A percentile compares a stretch with the other conserved stretches of the same genome.
phyloP scores from a whole-genome alignment of 208 protist species.

The Endotrypanum monterogeii region DNA sequence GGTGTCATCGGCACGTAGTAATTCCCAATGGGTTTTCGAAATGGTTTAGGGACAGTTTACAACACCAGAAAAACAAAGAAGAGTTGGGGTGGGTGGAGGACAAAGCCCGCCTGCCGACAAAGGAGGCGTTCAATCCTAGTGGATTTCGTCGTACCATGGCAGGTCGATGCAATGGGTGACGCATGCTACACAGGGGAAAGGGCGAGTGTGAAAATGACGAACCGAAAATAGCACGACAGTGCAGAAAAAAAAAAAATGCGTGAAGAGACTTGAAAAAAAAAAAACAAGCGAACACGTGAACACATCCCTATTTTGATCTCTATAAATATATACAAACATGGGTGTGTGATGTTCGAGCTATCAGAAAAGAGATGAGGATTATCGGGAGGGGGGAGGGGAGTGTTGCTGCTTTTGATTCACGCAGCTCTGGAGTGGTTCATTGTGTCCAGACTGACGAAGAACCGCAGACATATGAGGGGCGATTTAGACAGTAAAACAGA shows the following conservation, averaged over 20 bases:
- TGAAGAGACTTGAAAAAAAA: not conserved
- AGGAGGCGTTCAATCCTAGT: not conserved
- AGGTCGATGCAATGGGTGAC: not conserved
- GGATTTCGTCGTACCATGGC: not conserved
- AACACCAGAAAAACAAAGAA: not conserved
- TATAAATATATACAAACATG: too few relatives aligned
- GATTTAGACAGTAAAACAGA: not conserved
- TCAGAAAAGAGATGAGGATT: not conserved
- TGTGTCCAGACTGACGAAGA: constrained; percentile 9
- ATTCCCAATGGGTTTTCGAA: too few relatives aligned
- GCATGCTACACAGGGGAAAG: not conserved
- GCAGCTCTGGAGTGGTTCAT: constrained; percentile 7
- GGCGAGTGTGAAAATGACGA: not conserved
- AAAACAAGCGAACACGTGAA: not conserved
- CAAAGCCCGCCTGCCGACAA: not conserved
- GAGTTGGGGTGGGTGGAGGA: not conserved
- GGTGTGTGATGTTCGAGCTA: not conserved
- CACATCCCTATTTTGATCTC: not conserved
- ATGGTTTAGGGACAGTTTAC: too few relatives aligned
- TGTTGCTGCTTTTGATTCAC: not conserved
- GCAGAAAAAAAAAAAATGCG: constrained; percentile 3
- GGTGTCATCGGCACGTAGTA: too few relatives aligned
- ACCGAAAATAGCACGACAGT: not conserved
- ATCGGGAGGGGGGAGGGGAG: not conserved
- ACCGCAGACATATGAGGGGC: not conserved